Conservation (phyloP, 148 eudicot species). For the Suaeda aralocaspica region DNA sequence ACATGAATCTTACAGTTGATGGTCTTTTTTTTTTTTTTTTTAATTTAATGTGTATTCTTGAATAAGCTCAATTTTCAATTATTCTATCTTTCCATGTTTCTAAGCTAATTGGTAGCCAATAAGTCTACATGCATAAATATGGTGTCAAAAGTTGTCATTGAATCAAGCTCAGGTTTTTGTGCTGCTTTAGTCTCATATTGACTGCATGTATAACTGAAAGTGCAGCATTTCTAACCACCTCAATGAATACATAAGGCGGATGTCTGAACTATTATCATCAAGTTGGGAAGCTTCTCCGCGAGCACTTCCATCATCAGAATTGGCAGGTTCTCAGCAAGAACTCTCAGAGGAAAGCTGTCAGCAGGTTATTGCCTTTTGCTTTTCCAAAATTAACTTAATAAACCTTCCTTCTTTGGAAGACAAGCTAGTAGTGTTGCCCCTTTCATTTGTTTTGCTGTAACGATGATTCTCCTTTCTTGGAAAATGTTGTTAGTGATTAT, state of each 20-base stretch:
- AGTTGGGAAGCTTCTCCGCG: conserved; percentile 10
- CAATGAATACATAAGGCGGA: conserved; percentile 33
- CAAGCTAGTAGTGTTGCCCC: no score
- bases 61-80: not conserved
- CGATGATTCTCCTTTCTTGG: no score
- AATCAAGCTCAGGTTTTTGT: not conserved
- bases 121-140: no score
- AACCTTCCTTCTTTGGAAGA: no score
- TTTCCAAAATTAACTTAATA: not conserved
- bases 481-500: no score
- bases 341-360: conserved; percentile 19
- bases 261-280: conserved; percentile 32
- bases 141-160: no score
- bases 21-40: not conserved
- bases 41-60: not conserved
- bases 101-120: not conserved
- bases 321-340: conserved; percentile 14
- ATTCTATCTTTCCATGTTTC: not conserved
- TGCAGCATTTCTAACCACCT: conserved; percentile 64
- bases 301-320: conserved; percentile 15
- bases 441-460: no score
- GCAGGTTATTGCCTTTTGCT: conserved; percentile 8
- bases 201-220: not conserved
- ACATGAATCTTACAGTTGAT: not conserved
- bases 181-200: conserved; percentile 9